Conservation (phyloP, 768 basidiomycete genomes). For the Boletellus ananiceps region DNA sequence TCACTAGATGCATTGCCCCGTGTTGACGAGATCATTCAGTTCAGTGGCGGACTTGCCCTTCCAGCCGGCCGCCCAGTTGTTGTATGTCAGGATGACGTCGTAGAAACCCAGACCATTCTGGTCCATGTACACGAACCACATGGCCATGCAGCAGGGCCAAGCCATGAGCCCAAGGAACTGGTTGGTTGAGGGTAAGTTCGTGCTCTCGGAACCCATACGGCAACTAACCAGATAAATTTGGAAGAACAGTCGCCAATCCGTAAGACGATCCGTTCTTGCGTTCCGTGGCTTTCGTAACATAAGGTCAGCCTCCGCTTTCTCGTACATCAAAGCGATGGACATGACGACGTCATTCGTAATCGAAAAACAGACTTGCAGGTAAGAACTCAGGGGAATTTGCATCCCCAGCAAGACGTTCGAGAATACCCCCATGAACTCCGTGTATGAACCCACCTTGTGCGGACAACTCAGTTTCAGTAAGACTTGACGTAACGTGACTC, state of each 20-base stretch:
- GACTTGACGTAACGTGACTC: slow-evolving; percentile 2
- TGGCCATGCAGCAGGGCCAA: slow-evolving; percentile 43
- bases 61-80: slow-evolving; percentile 37
- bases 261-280: slow-evolving; percentile 45
- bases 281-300: slow-evolving; percentile 47
- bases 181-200: slow-evolving; percentile 1
- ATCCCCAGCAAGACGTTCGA: slow-evolving; percentile 55
- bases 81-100: slow-evolving; percentile 38
- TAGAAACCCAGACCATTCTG: slow-evolving; percentile 36
- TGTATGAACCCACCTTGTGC: slow-evolving; percentile 48
- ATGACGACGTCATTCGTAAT: slow-evolving; percentile 50
- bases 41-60: slow-evolving; percentile 28
- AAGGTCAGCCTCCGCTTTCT: slow-evolving; percentile 49
- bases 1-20: slow-evolving; percentile 45
- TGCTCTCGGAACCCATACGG: neutral
- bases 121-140: slow-evolving; percentile 38
- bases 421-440: slow-evolving; percentile 54
- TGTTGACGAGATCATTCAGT: slow-evolving; percentile 34
- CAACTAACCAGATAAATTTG: slow-evolving; percentile 44
- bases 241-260: slow-evolving; percentile 44
- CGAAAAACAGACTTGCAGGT: slow-evolving; percentile 53
- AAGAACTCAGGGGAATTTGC: slow-evolving; percentile 52
- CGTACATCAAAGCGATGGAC: slow-evolving; percentile 48
- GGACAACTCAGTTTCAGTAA: neutral
- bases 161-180: slow-evolving; percentile 44